Percentiles rank a stretch among this genome's conserved stretches.
Conservation (phyloP, 2,329 filamentous ascomycete species). For the Periconia sp. region DNA sequence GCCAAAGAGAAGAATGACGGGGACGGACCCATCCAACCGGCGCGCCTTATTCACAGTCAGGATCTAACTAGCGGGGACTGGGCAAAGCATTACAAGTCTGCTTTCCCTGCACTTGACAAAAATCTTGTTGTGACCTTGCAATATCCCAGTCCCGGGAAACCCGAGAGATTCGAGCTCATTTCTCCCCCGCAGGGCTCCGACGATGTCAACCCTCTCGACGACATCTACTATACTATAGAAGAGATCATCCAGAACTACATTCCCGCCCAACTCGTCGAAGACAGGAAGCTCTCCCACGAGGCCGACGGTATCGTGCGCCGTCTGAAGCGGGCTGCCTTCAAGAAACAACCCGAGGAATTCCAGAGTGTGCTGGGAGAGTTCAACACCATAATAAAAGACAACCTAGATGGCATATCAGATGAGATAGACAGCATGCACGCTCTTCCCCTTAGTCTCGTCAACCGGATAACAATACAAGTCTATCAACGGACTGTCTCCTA, state of each 20-base stretch:
- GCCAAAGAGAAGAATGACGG: neutral
- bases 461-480: slow-evolving; percentile 81
- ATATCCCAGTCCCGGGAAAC: slow-evolving; percentile 75
- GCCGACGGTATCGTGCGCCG: slow-evolving; percentile 74
- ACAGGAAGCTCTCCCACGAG: slow-evolving; percentile 65
- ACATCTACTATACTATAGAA: slow-evolving; percentile 66
- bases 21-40: slow-evolving; percentile 16
- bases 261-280: slow-evolving; percentile 65
- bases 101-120: slow-evolving; percentile 48
- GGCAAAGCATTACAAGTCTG: slow-evolving; percentile 53
- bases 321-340: slow-evolving; percentile 72
- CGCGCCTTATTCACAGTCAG: slow-evolving; percentile 43
- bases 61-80: slow-evolving; percentile 44
- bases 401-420: slow-evolving; percentile 69
- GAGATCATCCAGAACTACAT: slow-evolving; percentile 72
- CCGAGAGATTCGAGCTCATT: slow-evolving; percentile 57
- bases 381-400: slow-evolving; percentile 68
- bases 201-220: slow-evolving; percentile 63
- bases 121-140: slow-evolving; percentile 66
- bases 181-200: slow-evolving; percentile 17
- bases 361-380: slow-evolving; percentile 72
- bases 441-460: slow-evolving; percentile 66
- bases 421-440: slow-evolving; percentile 70
- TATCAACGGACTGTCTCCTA: slow-evolving; percentile 93
- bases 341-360: slow-evolving; percentile 69